Conservation (phyloP, 306 rosid species). For the Medicago lupulina region DNA sequence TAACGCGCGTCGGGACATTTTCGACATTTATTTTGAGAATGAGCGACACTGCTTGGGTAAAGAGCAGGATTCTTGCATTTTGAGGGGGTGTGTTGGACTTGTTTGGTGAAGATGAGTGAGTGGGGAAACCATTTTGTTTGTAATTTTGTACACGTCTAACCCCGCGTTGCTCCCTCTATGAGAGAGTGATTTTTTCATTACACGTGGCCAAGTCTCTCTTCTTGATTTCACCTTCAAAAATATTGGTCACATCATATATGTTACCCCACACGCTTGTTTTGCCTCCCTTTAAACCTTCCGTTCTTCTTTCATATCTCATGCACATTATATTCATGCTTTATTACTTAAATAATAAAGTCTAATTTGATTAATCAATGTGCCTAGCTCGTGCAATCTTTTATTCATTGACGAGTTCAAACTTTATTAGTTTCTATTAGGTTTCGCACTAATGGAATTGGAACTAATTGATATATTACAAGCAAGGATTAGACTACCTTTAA, state of each 20-base stretch:
- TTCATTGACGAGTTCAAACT: not conserved
- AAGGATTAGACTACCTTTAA: too few relatives aligned
- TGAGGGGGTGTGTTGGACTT: not conserved
- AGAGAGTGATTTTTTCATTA: constrained; percentile 26
- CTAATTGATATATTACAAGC: too few relatives aligned
- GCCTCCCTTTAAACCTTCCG: constrained; percentile 12
- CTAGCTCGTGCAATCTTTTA: not conserved
- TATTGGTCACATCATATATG: constrained; percentile 63
- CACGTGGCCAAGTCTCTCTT: constrained; percentile 65
- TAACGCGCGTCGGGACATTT: too few relatives aligned
- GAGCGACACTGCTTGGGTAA: too few relatives aligned
- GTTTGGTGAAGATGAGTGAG: not conserved
- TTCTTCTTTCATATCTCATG: not conserved
- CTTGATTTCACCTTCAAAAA: constrained; percentile 13
- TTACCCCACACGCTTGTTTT: constrained; percentile 74
- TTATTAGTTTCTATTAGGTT: not conserved
- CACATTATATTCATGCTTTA: constrained; percentile 20
- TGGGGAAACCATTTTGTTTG: constrained; percentile 38
- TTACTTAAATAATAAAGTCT: not conserved
- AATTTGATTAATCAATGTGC: not conserved
- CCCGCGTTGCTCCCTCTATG: constrained; percentile 71
- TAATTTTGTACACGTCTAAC: constrained; percentile 57
- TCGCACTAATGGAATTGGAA: too few relatives aligned
- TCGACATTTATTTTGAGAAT: too few relatives aligned
- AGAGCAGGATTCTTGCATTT: not conserved